A percentile compares a stretch with the other conserved stretches of the same genome.
Evolutionary conservation across 768 basidiomycete species (phyloP).

Genomic region (Tephrocybe sp.): DNA sequence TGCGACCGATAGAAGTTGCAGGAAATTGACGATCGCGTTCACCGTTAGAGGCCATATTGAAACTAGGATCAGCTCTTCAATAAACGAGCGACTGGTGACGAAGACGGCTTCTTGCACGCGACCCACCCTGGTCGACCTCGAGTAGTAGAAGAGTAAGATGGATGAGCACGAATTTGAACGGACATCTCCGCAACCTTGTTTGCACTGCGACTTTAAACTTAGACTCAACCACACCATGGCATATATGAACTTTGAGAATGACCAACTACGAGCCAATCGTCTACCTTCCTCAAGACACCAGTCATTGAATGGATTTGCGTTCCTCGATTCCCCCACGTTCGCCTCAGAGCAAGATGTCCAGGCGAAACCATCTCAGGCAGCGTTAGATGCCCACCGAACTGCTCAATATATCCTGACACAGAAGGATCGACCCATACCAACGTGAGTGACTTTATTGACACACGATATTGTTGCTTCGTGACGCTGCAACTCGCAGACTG

Average conservation of each 20-base stretch:
- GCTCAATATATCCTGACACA: conserved; percentile 41
- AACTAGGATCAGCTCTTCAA: no score
- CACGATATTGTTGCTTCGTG: not conserved
- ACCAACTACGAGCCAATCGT: not conserved
- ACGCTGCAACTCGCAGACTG: conserved; percentile 23
- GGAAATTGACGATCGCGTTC: conserved; percentile 42
- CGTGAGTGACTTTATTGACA: conserved; percentile 27
- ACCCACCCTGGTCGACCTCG: not conserved
- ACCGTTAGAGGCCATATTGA: conserved; percentile 35
- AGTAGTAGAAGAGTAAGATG: not conserved
- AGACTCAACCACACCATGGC: conserved; percentile 13
- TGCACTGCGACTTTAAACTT: no score
- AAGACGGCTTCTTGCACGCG: not conserved
- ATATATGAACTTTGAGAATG: conserved; percentile 9
- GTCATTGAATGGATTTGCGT: conserved; percentile 10
- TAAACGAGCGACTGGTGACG: no score
- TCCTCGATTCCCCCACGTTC: not conserved
- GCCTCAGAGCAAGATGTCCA: conserved; percentile 1
- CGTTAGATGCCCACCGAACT: conserved; percentile 30
- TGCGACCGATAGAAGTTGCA: conserved; percentile 54
- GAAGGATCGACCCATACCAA: conserved; percentile 37
- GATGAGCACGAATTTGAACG: not conserved
- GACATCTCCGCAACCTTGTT: conserved; percentile 2
- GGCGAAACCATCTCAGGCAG: conserved; percentile 12
- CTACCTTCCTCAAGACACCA: conserved; percentile 5